Conservation (phyloP, 768 basidiomycete species). For the Auriscalpium vulgare region DNA sequence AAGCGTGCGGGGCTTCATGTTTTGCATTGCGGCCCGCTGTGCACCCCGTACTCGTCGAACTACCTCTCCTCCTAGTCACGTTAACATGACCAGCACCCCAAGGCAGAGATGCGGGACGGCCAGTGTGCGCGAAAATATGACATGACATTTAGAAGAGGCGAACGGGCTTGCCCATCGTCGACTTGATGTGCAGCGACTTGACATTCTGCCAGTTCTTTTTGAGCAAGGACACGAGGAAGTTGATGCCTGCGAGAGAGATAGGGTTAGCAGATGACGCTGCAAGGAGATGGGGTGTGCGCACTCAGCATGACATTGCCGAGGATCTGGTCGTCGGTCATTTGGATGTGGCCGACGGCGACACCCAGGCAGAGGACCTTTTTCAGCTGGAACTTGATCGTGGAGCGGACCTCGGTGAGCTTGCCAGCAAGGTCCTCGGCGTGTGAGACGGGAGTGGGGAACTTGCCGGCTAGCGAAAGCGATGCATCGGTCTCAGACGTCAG, state of each 20-base stretch:
- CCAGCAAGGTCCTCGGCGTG: slow-evolving; percentile 82
- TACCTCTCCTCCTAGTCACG: slow-evolving; percentile 13
- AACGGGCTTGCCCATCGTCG: slow-evolving; percentile 97
- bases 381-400: slow-evolving; percentile 99
- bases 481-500: not conserved
- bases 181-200: slow-evolving; percentile 97
- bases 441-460: slow-evolving; percentile 97
- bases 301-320: slow-evolving; percentile 96
- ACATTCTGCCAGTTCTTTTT: slow-evolving; percentile 99
- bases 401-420: slow-evolving; percentile 93
- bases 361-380: slow-evolving; percentile 99
- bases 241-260: slow-evolving; percentile 60
- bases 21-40: slow-evolving; percentile 60
- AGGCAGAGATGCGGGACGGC: not conserved
- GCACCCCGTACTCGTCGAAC: slow-evolving; percentile 18
- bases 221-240: slow-evolving; percentile 97
- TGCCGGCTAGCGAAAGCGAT: slow-evolving; percentile 71
- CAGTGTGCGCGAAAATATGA: slow-evolving; percentile 3
- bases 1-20: slow-evolving; percentile 99
- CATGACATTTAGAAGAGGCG: slow-evolving; percentile 71
- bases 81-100: slow-evolving; percentile 1
- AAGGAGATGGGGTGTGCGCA: slow-evolving; percentile 28
- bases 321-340: slow-evolving; percentile 97
- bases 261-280: not conserved
- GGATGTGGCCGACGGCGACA: slow-evolving; percentile 95